Percentiles rank a stretch among this genome's conserved stretches.
Evolutionary conservation across 768 basidiomycete genomes (phyloP).

Genomic region (Trametes gibbosa): DNA sequence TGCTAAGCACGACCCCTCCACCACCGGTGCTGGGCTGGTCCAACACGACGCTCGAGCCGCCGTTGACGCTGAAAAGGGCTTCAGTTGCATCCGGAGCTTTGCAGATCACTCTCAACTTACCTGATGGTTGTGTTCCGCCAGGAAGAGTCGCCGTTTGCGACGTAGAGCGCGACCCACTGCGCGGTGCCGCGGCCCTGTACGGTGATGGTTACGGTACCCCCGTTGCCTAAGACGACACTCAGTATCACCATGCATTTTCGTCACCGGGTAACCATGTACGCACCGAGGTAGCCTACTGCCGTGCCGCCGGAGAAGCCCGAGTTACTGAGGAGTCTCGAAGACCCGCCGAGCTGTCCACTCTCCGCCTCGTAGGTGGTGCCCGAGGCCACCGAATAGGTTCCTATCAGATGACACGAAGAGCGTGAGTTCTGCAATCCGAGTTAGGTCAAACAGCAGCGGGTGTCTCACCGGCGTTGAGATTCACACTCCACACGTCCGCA

Average conservation of each 20-base stretch:
- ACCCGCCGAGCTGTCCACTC: conserved; percentile 46
- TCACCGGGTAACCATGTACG: background rate
- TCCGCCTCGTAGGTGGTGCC: conserved; percentile 60
- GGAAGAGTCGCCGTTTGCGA: conserved; percentile 56
- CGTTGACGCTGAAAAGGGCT: conserved; percentile 46
- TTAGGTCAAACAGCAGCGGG: background rate
- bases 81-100: background rate
- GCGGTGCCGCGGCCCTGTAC: conserved; percentile 51
- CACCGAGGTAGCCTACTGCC: conserved; percentile 56
- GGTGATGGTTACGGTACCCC: conserved; percentile 55
- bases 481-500: conserved; percentile 57
- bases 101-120: conserved; percentile 23
- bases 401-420: conserved; percentile 16
- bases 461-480: conserved; percentile 41
- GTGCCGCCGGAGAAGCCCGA: conserved; percentile 51
- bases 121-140: conserved; percentile 62
- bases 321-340: conserved; percentile 40
- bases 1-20: conserved; percentile 49
- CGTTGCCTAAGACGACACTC: conserved; percentile 40
- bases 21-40: conserved; percentile 60
- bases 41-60: conserved; percentile 48
- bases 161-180: conserved; percentile 63
- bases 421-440: background rate
- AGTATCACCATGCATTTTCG: too few relatives aligned
- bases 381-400: conserved; percentile 47